Evolutionary conservation across 164 flowering plant genomes (phyloP).

Genomic region (Cinnamomum chago): DNA sequence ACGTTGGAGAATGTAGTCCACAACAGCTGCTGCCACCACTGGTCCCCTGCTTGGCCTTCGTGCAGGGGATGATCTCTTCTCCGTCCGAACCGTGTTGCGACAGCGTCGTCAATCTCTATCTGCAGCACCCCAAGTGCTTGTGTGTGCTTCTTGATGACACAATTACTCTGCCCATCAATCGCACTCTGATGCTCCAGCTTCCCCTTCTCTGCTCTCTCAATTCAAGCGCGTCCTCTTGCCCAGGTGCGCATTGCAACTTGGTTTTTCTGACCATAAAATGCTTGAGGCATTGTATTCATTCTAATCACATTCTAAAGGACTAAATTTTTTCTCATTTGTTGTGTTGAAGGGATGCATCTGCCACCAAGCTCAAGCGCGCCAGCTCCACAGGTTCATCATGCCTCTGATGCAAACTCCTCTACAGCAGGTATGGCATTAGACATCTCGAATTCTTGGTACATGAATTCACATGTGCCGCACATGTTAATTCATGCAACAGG

Average conservation of each 20-base stretch:
- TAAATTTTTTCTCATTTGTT: background rate
- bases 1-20: constrained; percentile 37
- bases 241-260: constrained; percentile 32
- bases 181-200: constrained; percentile 55
- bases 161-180: constrained; percentile 47
- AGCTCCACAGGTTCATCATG: background rate
- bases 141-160: constrained; percentile 54
- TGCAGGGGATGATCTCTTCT: constrained; percentile 41
- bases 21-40: constrained; percentile 32
- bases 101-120: constrained; percentile 39
- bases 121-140: constrained; percentile 46
- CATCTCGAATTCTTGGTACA: background rate
- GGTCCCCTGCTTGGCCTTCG: constrained; percentile 55
- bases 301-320: background rate
- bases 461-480: too few species aligned
- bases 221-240: constrained; percentile 32
- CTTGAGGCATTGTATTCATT: background rate
- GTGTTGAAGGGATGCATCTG: background rate
- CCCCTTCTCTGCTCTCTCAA: constrained; percentile 52
- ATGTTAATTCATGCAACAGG: too few species aligned
- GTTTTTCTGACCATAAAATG: background rate
- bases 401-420: background rate
- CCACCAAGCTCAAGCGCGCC: background rate
- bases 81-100: constrained; percentile 55
- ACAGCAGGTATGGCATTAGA: constrained; percentile 1